Evolutionary conservation across 495 filamentous ascomycete genomes (phyloP).

Genomic region (Aspergillus bridgeri): DNA sequence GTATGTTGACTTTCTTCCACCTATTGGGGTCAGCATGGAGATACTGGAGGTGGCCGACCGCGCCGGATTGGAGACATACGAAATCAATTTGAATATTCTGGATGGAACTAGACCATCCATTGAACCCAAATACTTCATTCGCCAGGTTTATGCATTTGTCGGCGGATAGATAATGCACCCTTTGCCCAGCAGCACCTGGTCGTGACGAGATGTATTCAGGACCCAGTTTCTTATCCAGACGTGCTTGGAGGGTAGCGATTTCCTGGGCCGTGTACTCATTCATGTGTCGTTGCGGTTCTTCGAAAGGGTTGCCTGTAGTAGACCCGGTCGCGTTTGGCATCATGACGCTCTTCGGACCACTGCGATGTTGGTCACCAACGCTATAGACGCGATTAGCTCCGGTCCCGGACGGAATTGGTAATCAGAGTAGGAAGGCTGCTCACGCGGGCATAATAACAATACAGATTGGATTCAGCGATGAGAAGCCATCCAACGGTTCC

Average conservation of each 20-base stretch:
- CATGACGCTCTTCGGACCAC: constrained; percentile 31
- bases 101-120: constrained; percentile 93
- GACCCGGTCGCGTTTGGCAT: constrained; percentile 36
- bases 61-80: constrained; percentile 42
- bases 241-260: constrained; percentile 81
- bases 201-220: constrained; percentile 92
- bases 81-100: constrained; percentile 89
- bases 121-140: constrained; percentile 98
- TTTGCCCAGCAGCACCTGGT: constrained; percentile 73
- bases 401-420: background rate
- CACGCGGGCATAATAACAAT: constrained; percentile 43
- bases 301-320: constrained; percentile 67
- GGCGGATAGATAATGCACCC: constrained; percentile 85
- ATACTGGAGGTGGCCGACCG: background rate
- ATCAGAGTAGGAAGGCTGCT: constrained; percentile 11
- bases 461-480: background rate
- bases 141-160: constrained; percentile 95
- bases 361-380: constrained; percentile 74
- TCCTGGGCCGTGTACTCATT: constrained; percentile 82
- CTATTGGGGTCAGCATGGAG: constrained; percentile 39
- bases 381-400: constrained; percentile 46
- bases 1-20: constrained; percentile 59
- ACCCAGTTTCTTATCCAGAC: constrained; percentile 89
- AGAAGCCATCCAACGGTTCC: background rate
- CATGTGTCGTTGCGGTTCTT: constrained; percentile 62